Percentiles rank a stretch among this genome's conserved stretches.
Evolutionary conservation across 345 rosid species (phyloP).

Genomic region (Mangifera indica): DNA sequence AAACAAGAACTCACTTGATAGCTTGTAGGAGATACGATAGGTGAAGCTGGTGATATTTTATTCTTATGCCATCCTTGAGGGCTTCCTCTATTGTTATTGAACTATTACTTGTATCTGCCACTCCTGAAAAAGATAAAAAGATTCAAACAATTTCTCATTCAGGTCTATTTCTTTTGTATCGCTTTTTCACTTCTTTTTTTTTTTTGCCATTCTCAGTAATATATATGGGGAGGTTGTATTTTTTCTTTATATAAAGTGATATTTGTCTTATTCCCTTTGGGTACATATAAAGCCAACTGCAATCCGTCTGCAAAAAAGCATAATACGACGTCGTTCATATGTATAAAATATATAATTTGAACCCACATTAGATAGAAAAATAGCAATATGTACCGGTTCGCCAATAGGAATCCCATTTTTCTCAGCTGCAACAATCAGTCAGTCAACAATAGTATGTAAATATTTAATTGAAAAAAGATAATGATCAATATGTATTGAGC

Average conservation of each 20-base stretch:
- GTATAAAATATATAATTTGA: background rate
- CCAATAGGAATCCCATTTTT: constrained; percentile 19
- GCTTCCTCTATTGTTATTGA: constrained; percentile 32
- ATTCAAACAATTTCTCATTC: too few relatives aligned
- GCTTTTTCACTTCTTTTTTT: too few relatives aligned
- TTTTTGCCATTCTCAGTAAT: constrained; percentile 30
- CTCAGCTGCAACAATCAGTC: constrained; percentile 1
- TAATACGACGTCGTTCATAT: background rate
- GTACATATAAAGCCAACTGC: constrained; percentile 22
- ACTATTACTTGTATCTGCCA: constrained; percentile 31
- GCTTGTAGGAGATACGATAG: constrained; percentile 31
- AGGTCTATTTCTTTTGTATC: too few relatives aligned
- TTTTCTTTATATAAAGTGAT: constrained; percentile 12
- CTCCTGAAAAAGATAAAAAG: constrained; percentile 19
- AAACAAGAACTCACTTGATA: constrained; percentile 31
- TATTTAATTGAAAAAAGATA: background rate
- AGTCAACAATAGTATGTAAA: background rate
- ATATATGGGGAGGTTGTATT: constrained; percentile 22
- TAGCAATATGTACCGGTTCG: background rate
- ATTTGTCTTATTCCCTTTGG: constrained; percentile 29
- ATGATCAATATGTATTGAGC: background rate
- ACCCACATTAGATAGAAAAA: too few relatives aligned
- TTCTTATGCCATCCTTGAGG: constrained; percentile 36
- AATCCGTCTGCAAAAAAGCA: constrained; percentile 21
- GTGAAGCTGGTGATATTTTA: constrained; percentile 32